Evolutionary conservation across 352 stramenopile genomes (phyloP).

Genomic region (Globisporangium perplexum): DNA sequence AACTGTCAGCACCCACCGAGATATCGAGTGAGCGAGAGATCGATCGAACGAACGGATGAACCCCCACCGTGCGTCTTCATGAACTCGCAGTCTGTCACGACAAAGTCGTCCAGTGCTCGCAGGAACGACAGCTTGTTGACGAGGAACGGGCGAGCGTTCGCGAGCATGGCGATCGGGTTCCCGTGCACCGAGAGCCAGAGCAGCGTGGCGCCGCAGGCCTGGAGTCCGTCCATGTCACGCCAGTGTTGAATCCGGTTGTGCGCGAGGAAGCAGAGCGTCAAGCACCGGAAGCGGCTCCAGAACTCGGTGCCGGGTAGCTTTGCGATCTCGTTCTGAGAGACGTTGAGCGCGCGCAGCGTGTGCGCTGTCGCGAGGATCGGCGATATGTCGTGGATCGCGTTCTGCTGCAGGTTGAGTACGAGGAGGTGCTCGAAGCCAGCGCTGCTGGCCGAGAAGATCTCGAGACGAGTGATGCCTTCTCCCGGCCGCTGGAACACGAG

Average conservation of each 20-base stretch:
- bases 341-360: conserved; percentile 57
- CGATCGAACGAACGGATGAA: neutral
- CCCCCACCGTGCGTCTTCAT: conserved; percentile 37
- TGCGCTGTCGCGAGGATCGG: conserved; percentile 31
- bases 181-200: conserved; percentile 52
- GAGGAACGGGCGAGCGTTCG: conserved; percentile 53
- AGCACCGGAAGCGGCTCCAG: conserved; percentile 39
- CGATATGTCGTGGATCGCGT: conserved; percentile 46
- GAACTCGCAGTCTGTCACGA: conserved; percentile 59
- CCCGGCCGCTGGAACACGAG: conserved; percentile 47
- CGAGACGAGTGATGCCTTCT: conserved; percentile 25
- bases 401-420: conserved; percentile 58
- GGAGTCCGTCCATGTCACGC: conserved; percentile 40
- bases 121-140: conserved; percentile 63
- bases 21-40: neutral
- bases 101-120: conserved; percentile 51
- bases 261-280: conserved; percentile 57
- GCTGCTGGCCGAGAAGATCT: conserved; percentile 23
- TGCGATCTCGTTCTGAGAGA: conserved; percentile 43
- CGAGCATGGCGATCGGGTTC: conserved; percentile 55
- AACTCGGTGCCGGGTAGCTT: conserved; percentile 38
- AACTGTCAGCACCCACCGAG: neutral
- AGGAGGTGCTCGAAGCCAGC: conserved; percentile 46
- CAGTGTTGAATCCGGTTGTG: conserved; percentile 48
- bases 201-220: conserved; percentile 28